Evolutionary conservation across 148 eudicot species (phyloP).

Genomic region (Chenopodium album): DNA sequence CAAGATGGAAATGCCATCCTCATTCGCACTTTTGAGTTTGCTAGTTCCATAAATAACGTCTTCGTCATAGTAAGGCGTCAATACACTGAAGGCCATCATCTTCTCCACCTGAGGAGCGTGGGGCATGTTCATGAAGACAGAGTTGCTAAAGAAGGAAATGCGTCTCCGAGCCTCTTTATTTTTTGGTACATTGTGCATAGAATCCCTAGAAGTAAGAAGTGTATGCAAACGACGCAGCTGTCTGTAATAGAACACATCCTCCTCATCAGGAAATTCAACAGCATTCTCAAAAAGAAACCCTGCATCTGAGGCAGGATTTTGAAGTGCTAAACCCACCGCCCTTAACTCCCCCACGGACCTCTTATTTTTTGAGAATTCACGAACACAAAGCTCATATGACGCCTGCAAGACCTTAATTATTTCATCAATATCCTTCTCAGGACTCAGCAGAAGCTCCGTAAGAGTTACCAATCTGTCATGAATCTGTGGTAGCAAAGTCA

Average conservation of each 20-base stretch:
- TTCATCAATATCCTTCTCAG: slow-evolving; percentile 43
- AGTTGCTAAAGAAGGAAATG: slow-evolving; percentile 86
- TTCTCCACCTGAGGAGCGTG: slow-evolving; percentile 94
- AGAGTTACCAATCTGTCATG: slow-evolving; percentile 59
- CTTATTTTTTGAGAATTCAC: slow-evolving; percentile 59
- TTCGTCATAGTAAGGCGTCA: slow-evolving; percentile 96
- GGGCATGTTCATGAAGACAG: slow-evolving; percentile 95
- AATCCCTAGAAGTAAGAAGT: slow-evolving; percentile 69
- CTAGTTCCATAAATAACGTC: slow-evolving; percentile 70
- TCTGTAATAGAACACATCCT: slow-evolving; percentile 54
- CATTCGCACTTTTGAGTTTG: slow-evolving; percentile 64
- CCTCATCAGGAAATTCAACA: slow-evolving; percentile 57
- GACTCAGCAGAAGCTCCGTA: slow-evolving; percentile 53
- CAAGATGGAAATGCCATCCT: slow-evolving; percentile 85
- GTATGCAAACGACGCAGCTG: slow-evolving; percentile 77
- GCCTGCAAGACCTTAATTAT: slow-evolving; percentile 69
- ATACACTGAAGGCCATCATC: slow-evolving; percentile 85
- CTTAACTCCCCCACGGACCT: slow-evolving; percentile 42
- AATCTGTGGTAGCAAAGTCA: slow-evolving; percentile 44
- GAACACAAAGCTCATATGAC: slow-evolving; percentile 67
- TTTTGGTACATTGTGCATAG: slow-evolving; percentile 77
- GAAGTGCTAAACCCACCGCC: slow-evolving; percentile 61
- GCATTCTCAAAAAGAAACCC: slow-evolving; percentile 76
- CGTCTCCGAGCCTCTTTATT: slow-evolving; percentile 79
- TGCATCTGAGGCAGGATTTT: slow-evolving; percentile 34